Evolutionary conservation across 768 basidiomycete species (phyloP), one percentile per base, ranked within the genome.

Genomic region (Lactarius sanguifluus): DNA sequence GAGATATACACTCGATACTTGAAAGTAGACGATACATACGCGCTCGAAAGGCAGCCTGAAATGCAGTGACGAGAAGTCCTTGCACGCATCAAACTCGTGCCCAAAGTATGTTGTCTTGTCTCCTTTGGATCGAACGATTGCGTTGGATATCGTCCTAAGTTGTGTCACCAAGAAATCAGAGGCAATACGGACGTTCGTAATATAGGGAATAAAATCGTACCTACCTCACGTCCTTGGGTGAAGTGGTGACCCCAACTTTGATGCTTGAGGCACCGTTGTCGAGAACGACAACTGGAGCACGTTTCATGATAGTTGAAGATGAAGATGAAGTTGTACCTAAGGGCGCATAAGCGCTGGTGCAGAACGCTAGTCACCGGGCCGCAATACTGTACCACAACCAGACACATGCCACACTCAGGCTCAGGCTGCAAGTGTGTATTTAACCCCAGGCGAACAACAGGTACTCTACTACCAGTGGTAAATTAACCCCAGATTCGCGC

Each of bases 251-350:
- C 1, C 92, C 91, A 34, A 84, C 84, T 74, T 97, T 98, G 76
- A 96, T 87, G 5, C 85, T 85, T 41, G 83, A 86, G 12, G 86
- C 95, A 47, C 95, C 95, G 74, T 96, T 98, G 76, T 98, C 95
- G 55, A 96, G 81, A 16, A 96, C 80, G 62, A 95, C 78, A 32
- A 87, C 79, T 15, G 78, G 73, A 15, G 59, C 28, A 32, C 61
- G 64, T 36, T 65, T 68, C 71, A 69, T 72, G 34, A 43, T n/a
- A 7, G 13, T 20, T 38, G 0, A 18, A 20, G 40, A 16, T 38
- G 0, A 18, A 20, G 40, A 16, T 5, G 34, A 3, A 2, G 25
- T 30, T 41, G 12, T 8, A 9, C 34, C 34, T 34, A 34, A 34
- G 34, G 34, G 34, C 8, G 12, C 16, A 5, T 30, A 15, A 32